Evolutionary conservation across 2,329 filamentous ascomycete species (phyloP), one percentile per base, ranked within the genome.

Genomic region (Talaromyces sp.): DNA sequence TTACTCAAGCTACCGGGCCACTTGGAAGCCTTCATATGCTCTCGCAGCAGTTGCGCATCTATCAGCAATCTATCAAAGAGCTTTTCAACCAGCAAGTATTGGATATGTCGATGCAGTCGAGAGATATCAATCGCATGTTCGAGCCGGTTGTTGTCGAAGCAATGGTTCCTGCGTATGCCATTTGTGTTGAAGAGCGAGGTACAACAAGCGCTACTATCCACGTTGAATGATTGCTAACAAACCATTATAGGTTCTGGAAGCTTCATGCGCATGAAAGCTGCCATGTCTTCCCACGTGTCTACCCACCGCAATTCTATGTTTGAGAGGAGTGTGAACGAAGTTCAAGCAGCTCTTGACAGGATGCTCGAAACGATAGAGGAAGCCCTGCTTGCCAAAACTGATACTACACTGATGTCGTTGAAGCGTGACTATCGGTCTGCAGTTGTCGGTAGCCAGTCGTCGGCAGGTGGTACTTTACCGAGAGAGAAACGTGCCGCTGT

Each of bases 121-220:
- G 82, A 34, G 82, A 86, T 3, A 81, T 83, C 17, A 88, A 82
- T 69, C 82, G 86, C 3, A 76, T 83, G 38, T 86, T 88, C 64
- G 79, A 78, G 0, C 85, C 84, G 0, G 76, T 77, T 2, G 81
- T 88, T 62, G 71, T 75, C 3, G 51, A 68, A 1, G 74, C 73
- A 36, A 86, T 89, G 82, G 67, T 68, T 1, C 66, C 73, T 1
- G 81, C 78, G 0, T 88, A 88, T 70, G 64, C 76, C 0, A 60
- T 56, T 0, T 87, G 84, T 70, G 67, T 72, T 4, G 68, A 73
- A 0, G 83, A 87, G 70, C 45, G 47, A n/a, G 84, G 81, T 71
- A 66, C 13, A 19, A 58, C 15, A 27, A 2, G 3, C 17, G 31
- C 13, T 34, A n/a, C n/a, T 34, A 58, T 13, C 4, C 11, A 58